These are phyloP conservation scores for Calocera cornea DNA, from an alignment of 768 basidiomycete species.

Conservation along the genomic window DNA sequence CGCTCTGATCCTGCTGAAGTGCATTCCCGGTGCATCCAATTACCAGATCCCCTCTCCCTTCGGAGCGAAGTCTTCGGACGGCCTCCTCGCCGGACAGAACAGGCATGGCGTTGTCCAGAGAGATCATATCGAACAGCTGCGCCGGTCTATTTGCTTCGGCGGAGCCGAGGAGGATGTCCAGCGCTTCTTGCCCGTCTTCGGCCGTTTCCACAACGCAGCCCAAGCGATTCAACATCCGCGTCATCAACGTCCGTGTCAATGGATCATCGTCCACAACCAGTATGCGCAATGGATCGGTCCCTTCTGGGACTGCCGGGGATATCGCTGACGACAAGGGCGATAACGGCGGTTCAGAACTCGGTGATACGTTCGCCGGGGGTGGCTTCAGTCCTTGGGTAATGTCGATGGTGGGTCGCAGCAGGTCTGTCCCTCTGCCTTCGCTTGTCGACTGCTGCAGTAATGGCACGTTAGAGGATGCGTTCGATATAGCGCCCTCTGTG, in stretches of 20 bases:
- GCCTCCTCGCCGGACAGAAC: conserved; percentile 19
- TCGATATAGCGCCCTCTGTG: background rate
- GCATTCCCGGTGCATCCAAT: conserved; percentile 25
- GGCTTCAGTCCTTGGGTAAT: background rate
- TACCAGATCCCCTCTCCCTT: conserved; percentile 19
- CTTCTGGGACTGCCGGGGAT: conserved; percentile 13
- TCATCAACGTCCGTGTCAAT: conserved; percentile 19
- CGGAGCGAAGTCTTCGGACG: conserved; percentile 15
- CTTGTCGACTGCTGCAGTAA: background rate
- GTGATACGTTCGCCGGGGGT: background rate
- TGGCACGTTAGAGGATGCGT: background rate
- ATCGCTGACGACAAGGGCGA: background rate
- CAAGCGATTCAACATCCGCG: conserved; percentile 18
- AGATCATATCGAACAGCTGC: conserved; percentile 19
- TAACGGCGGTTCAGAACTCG: background rate
- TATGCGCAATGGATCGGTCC: conserved; percentile 8
- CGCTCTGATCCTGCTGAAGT: conserved; percentile 16
- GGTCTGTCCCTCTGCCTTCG: conserved; percentile 12
- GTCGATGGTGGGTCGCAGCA: background rate
- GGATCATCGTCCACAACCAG: conserved; percentile 12
- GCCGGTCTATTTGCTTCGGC: conserved; percentile 4
- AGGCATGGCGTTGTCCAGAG: conserved; percentile 22
- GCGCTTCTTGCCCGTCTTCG: conserved; percentile 19
- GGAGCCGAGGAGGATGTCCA: conserved; percentile 16
- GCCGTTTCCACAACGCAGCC: conserved; percentile 18